Evolutionary conservation across 306 rosid genomes (phyloP), one percentile per base, ranked within the genome.

Genomic region (Gillenia trifoliata): DNA sequence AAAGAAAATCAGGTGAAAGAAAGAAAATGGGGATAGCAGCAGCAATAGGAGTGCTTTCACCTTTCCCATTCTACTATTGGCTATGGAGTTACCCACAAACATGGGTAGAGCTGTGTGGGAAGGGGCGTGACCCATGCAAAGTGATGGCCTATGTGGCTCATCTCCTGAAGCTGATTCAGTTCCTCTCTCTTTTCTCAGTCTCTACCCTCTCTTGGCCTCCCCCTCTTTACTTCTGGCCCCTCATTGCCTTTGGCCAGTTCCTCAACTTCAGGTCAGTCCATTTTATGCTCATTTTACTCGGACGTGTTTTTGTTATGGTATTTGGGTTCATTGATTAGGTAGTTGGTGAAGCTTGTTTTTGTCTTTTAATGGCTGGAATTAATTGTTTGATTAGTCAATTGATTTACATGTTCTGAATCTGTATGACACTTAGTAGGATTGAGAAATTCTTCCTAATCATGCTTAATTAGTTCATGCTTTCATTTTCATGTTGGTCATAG

Each of bases 31-130:
- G 89, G 0, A 20, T 92, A 34, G 68, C 60, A n/a, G 89, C 86
- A 0, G 95, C 79, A 0, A 10, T 88, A 2, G 95, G 89, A 25
- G 79, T 86, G 45, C 2, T 90, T 29, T 72, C 82, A 17, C 97
- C 96, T 1, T 94, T 94, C 75, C 93, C 97, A 8, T 89, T 88
- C 82, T 92, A 92, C 83, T 87, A 72, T 69, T 81, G 80, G 61
- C 81, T 94, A 1, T 90, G 97, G 97, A 86, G 56, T 15, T 83
- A 66, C 76, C 96, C 97, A 0, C 93, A 86, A 67, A 80, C 88
- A n/a, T 94, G 96, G 97, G 89, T 89, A 0, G 75, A 88, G 12
- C 72, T 94, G 4, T 94, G 96, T 29, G 97, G 99, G 2, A 88
- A 80, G 77, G 89, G 74, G 59, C 73, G 85, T 50, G 95, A 94